Base-by-base conservation (phyloP, 768 basidiomycete genomes). In the Mycena amicta region DNA sequence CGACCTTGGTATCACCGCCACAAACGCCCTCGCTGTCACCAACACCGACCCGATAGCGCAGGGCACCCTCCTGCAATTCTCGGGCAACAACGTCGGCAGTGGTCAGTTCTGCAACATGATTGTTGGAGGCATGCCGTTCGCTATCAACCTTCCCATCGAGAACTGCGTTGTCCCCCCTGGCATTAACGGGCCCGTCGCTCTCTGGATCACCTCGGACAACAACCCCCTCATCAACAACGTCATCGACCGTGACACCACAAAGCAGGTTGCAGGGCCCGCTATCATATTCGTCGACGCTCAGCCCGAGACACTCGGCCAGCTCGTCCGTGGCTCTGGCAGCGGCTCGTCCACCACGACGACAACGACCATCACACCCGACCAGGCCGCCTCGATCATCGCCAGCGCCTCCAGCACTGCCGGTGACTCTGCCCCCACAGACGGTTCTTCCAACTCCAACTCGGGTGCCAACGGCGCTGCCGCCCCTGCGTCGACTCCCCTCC, bases 91-190 rank as follows among this genome's bases (percentile, higher is more conserved):
- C 31, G 69, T 88, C 63, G 84, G 83, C 72, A 77, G 81, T 82
- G 65, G 66, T 60, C 68, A 89, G 30, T 83, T 78, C 74, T 92
- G 92, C 72, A 87, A 93, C 73, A 90, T 93, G 83, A 71, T 93
- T 64, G 62, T 84, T 55, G 92, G 89, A 28, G 88, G 87, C 27
- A 52, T 73, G 18, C 70, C 84, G 50, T 70, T 71, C 67, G 74
- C 91, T 4, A 74, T 90, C 66, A 67, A 82, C 29, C 76, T 91
- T 45, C 85, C 90, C 2, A 68, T 89, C 63, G 63, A 71, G 60
- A 63, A 81, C 59, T 93, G 91, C 64, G 70, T 80, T 57, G 84
- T 93, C 13, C 93, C 92, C 33, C 31, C 59, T 0, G 83, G 82
- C 53, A 76, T 92, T 70, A 84, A 89, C 70, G 92, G 92, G 41